phyloP scores from a whole-genome alignment of 1,284 basidiomycete genomes.

The Tilletia indica region DNA sequence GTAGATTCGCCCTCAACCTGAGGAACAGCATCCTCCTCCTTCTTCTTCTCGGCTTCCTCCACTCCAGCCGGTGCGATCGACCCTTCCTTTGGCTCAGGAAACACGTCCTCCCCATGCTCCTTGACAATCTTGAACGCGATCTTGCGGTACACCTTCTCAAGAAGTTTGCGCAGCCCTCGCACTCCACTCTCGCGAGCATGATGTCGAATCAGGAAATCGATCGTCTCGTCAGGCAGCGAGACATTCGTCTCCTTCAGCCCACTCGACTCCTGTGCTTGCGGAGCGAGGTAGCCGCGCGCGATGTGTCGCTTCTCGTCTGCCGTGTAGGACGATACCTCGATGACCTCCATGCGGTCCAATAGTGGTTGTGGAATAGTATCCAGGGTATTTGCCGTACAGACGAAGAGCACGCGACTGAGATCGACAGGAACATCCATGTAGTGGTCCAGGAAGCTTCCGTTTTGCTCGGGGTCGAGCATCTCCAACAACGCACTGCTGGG shows the following conservation, averaged over 20 bases:
- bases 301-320: constrained; percentile 94
- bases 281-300: constrained; percentile 84
- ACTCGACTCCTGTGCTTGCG: constrained; percentile 87
- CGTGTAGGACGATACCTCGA: constrained; percentile 84
- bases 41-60: constrained; percentile 26
- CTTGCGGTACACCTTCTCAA: constrained; percentile 90
- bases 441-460: constrained; percentile 90
- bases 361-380: constrained; percentile 95
- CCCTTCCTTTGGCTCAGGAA: constrained; percentile 68
- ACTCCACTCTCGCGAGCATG: constrained; percentile 92
- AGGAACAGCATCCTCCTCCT: constrained; percentile 27
- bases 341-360: constrained; percentile 84
- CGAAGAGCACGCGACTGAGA: constrained; percentile 91
- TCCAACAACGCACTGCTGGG: constrained; percentile 90
- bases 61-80: constrained; percentile 35
- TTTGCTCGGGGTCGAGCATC: constrained; percentile 98
- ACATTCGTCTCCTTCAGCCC: constrained; percentile 64
- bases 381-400: constrained; percentile 74
- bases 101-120: constrained; percentile 81
- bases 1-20: constrained; percentile 56
- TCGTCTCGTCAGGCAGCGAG: constrained; percentile 60
- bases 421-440: constrained; percentile 98
- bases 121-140: constrained; percentile 88
- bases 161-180: constrained; percentile 50
- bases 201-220: constrained; percentile 89